Evolutionary conservation across 202 grass and related monocot species (phyloP), one percentile per base, ranked within the genome.

Genomic region (Eragrostis tef): DNA sequence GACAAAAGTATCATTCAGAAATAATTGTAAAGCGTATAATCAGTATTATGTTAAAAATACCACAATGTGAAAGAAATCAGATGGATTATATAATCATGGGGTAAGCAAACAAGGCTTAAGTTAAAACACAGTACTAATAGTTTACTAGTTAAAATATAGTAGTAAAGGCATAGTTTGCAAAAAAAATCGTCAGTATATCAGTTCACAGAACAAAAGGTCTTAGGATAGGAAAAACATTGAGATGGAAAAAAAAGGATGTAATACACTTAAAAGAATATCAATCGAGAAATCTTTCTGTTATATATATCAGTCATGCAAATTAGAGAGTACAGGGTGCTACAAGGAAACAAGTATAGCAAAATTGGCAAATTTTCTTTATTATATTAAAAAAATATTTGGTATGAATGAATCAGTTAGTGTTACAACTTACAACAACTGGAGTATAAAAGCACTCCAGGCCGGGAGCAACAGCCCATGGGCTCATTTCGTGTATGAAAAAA

Each of bases 371-470:
- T 70, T 7, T 15, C 22, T 79, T 86, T 75, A 90, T 83, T 83
- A 69, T 83, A n/a, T n/a, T n/a, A 71, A 83, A 22, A 70, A 81
- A 81, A 73, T 69, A 22, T 86, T 71, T 60, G 29, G 74, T 53
- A 42, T 63, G 0, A 79, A 86, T 89, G 67, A 86, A 86, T 86
- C 34, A 64, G 67, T 86, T 74, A 86, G 80, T 74, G 45, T 65
- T 73, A 79, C 83, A 89, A 53, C 79, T 62, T 83, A 86, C 83
- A 86, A 74, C 59, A 86, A 68, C 17, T 86, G 67, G 69, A 86
- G 88, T 75, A 62, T 69, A 79, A 81, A 83, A 74, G 45, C 42
- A 62, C 73, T 79, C 88, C 60, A 79, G 43, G 49, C 45, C 50
- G 50, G 36, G 19, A 75, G 39, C 50, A 57, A 16, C 39, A 54